phyloP scores from a whole-genome alignment of 441 rosid species.

The Erodium moschatum region DNA sequence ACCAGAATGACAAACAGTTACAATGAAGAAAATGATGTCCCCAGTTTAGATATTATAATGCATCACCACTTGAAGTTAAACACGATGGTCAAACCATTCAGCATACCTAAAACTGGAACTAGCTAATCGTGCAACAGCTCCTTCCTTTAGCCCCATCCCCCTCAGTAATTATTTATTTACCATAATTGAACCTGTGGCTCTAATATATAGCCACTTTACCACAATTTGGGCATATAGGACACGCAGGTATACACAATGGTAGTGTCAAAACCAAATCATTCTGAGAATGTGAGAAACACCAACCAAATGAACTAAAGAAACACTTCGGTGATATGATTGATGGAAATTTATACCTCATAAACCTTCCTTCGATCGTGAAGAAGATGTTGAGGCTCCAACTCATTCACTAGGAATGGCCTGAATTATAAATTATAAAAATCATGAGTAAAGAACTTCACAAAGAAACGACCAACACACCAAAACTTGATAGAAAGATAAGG shows the following conservation, averaged over 20 bases:
- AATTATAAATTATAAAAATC: conserved; percentile 21
- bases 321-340: background rate
- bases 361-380: conserved; percentile 98
- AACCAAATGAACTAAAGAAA: conserved; percentile 12
- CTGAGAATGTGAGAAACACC: background rate
- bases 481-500: background rate
- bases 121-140: conserved; percentile 2
- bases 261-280: conserved; percentile 10
- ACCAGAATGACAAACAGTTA: conserved; percentile 10
- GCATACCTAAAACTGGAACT: conserved; percentile 12
- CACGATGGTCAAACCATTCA: background rate
- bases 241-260: background rate
- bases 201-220: background rate
- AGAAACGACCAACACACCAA: background rate
- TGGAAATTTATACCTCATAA: conserved; percentile 58
- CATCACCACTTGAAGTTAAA: background rate
- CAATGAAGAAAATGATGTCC: background rate
- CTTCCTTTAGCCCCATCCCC: background rate
- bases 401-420: conserved; percentile 94
- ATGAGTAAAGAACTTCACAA: conserved; percentile 4
- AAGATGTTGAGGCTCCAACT: conserved; percentile 83
- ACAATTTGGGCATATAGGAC: background rate
- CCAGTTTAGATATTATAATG: background rate
- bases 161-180: background rate
- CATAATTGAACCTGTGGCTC: background rate